A percentile compares a stretch with the other conserved stretches of the same genome.
These are phyloP conservation scores for Bryoglossum gracile DNA, from an alignment of 495 filamentous ascomycete species.

Conservation along the genomic window DNA sequence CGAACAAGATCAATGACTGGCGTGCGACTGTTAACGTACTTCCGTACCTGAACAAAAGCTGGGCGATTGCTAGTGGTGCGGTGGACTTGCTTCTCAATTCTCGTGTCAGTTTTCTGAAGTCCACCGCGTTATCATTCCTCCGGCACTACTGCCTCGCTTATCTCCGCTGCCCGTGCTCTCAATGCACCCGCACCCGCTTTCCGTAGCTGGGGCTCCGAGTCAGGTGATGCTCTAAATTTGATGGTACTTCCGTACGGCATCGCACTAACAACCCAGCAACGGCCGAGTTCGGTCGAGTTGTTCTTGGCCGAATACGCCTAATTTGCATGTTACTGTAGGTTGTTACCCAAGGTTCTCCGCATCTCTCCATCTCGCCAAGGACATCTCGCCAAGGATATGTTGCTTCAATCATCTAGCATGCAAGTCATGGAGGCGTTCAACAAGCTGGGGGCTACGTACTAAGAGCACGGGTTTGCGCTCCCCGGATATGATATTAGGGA, in stretches of 20 bases:
- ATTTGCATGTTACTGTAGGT: neutral
- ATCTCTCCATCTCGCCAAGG: neutral
- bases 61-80: no score
- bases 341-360: neutral
- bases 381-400: no score
- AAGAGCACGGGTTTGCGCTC: no score
- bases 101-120: neutral
- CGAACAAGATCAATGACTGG: no score
- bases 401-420: no score
- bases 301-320: neutral
- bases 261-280: neutral
- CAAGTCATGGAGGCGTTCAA: neutral
- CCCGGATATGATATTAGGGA: no score
- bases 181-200: neutral
- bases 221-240: no score
- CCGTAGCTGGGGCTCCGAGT: neutral
- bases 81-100: no score
- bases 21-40: no score
- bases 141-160: neutral
- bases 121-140: neutral
- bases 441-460: no score
- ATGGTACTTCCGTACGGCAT: no score
- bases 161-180: neutral
- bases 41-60: no score
- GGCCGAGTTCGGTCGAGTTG: neutral